Evolutionary conservation across 768 basidiomycete genomes (phyloP).

Genomic region (Cubamyces lactineus): DNA sequence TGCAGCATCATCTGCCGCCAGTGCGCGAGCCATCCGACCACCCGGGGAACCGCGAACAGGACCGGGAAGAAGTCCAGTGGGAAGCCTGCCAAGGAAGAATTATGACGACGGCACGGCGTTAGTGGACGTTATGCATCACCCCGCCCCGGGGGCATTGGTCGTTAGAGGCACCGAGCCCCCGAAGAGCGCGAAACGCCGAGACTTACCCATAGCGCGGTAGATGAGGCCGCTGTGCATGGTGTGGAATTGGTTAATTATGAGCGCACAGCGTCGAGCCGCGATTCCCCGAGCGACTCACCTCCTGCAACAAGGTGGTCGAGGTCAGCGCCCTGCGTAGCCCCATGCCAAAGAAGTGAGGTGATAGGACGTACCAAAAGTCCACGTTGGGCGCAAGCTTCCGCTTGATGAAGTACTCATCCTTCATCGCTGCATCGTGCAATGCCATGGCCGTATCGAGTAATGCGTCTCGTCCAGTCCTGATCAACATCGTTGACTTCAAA

Average conservation of each 20-base stretch:
- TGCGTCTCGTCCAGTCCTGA: slow-evolving; percentile 82
- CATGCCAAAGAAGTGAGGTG: neutral
- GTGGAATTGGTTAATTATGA: slow-evolving; percentile 15
- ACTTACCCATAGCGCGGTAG: slow-evolving; percentile 87
- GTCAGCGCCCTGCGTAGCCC: slow-evolving; percentile 2
- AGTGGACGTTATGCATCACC: neutral
- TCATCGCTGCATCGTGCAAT: slow-evolving; percentile 85
- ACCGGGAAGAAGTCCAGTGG: slow-evolving; percentile 95
- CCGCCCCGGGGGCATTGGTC: neutral
- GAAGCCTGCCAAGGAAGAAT: slow-evolving; percentile 58
- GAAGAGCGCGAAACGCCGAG: neutral
- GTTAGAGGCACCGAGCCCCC: slow-evolving; percentile 4
- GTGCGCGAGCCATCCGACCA: slow-evolving; percentile 92
- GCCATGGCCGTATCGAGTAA: slow-evolving; percentile 89
- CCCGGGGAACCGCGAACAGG: slow-evolving; percentile 88
- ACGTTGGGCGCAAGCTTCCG: slow-evolving; percentile 88
- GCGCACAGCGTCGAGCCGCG: neutral
- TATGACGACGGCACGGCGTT: neutral
- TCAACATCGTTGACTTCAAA: neutral
- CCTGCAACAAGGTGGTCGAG: slow-evolving; percentile 42
- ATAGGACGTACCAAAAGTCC: slow-evolving; percentile 76
- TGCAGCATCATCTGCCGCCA: slow-evolving; percentile 97
- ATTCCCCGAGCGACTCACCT: slow-evolving; percentile 41
- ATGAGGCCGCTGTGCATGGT: slow-evolving; percentile 67
- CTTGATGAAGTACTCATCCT: slow-evolving; percentile 86